phyloP scores from a whole-genome alignment of 768 basidiomycete genomes.

The Fistulinella prunicolor region DNA sequence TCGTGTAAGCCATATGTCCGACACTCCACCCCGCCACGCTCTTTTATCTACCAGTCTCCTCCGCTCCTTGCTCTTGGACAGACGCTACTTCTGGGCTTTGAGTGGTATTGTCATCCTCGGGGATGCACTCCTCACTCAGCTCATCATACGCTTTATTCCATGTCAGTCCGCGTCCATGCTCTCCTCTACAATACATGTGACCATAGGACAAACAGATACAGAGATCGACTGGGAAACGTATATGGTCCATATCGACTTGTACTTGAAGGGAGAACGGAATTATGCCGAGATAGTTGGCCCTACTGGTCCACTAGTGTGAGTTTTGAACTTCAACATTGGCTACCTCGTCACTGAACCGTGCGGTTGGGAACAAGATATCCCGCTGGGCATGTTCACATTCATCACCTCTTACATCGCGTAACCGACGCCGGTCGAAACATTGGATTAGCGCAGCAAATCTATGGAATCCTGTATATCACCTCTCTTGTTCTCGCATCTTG shows the following conservation, averaged over 20 bases:
- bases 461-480: conserved; percentile 66
- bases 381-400: conserved; percentile 87
- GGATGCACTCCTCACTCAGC: conserved; percentile 73
- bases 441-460: conserved; percentile 70
- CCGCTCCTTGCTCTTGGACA: conserved; percentile 42
- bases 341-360: background rate
- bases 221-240: conserved; percentile 99
- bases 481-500: conserved; percentile 62
- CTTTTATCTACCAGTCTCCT: conserved; percentile 1
- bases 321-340: background rate
- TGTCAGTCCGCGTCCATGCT: conserved; percentile 52
- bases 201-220: conserved; percentile 61
- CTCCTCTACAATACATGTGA: conserved; percentile 11
- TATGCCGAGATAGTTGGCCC: conserved; percentile 84
- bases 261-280: conserved; percentile 76
- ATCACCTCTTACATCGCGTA: conserved; percentile 62
- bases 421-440: conserved; percentile 62
- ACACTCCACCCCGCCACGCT: background rate
- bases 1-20: conserved; percentile 4
- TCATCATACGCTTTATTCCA: conserved; percentile 77
- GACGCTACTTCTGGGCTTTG: conserved; percentile 63
- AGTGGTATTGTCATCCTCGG: conserved; percentile 64
- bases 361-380: conserved; percentile 66
- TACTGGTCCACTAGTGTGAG: conserved; percentile 90
- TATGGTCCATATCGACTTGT: conserved; percentile 81